phyloP scores from a whole-genome alignment of 1,284 basidiomycete species.

The Xerocomus amazonicus region DNA sequence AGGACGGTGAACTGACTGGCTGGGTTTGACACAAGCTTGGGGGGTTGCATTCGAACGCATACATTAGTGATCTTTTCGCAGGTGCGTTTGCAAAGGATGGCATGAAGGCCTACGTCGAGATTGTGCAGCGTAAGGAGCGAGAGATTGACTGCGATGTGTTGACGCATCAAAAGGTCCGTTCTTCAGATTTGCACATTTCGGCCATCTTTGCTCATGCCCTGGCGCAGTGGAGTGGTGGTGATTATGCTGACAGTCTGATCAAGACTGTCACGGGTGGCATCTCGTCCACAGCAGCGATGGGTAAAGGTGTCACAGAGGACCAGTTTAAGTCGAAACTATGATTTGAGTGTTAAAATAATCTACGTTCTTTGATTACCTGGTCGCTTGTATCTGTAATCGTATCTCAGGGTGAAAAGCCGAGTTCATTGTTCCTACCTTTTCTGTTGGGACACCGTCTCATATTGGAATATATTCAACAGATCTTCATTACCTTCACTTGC shows the following conservation, averaged over 20 bases:
- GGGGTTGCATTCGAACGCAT: conserved; percentile 95
- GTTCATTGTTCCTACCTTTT: conserved; percentile 1
- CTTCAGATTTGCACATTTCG: not conserved
- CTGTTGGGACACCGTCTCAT: not conserved
- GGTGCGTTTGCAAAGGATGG: conserved; percentile 84
- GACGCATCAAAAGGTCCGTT: conserved; percentile 75
- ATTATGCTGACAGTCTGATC: conserved; percentile 88
- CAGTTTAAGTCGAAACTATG: conserved; percentile 74
- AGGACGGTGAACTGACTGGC: conserved; percentile 6
- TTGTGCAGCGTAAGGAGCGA: conserved; percentile 82
- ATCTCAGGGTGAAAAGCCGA: conserved; percentile 1
- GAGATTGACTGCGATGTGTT: conserved; percentile 91
- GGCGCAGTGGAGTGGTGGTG: conserved; percentile 86
- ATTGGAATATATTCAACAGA: conserved; percentile 1
- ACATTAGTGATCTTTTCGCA: conserved; percentile 94
- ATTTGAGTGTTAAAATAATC: conserved; percentile 7
- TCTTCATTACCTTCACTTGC: conserved; percentile 5
- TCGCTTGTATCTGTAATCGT: conserved; percentile 8
- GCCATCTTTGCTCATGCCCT: conserved; percentile 15
- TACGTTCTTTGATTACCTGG: not conserved
- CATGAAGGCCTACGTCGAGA: conserved; percentile 88
- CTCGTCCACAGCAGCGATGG: conserved; percentile 95
- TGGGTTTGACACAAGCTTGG: conserved; percentile 59
- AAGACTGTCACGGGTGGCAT: conserved; percentile 95
- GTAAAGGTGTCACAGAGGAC: conserved; percentile 87